Evolutionary conservation across 176 grass and related monocot genomes (phyloP).

Genomic region (Neostapfia colusana): DNA sequence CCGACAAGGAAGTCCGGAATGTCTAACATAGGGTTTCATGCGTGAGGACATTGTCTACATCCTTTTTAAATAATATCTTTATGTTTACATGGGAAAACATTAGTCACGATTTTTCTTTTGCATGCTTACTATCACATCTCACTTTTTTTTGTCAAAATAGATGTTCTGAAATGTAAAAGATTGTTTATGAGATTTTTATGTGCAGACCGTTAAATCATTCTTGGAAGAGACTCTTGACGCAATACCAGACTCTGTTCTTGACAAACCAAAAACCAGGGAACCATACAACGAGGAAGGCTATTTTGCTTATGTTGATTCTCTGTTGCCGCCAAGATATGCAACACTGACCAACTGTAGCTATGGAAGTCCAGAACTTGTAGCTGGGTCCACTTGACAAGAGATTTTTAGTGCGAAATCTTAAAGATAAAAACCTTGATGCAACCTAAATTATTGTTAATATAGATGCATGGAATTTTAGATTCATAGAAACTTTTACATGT

Average conservation of each 20-base stretch:
- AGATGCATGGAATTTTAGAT: neutral
- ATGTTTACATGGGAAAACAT: neutral
- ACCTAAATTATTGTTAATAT: neutral
- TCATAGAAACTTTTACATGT: neutral
- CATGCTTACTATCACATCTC: conserved; percentile 26
- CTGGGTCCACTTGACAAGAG: conserved; percentile 32
- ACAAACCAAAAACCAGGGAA: conserved; percentile 46
- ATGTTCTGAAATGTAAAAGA: neutral
- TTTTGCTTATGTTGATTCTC: conserved; percentile 56
- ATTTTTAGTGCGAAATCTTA: neutral
- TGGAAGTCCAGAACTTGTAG: conserved; percentile 22
- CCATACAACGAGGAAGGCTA: conserved; percentile 41
- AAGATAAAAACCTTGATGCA: neutral
- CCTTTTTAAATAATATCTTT: neutral
- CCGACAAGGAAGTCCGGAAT: neutral
- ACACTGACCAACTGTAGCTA: conserved; percentile 21
- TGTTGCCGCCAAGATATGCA: conserved; percentile 60
- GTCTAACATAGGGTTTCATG: neutral
- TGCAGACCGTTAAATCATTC: conserved; percentile 79
- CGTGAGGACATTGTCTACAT: neutral
- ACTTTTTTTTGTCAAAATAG: neutral
- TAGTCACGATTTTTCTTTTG: neutral
- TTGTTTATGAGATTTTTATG: conserved; percentile 20
- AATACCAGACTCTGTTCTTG: conserved; percentile 62
- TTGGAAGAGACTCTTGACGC: conserved; percentile 82